Conservation (phyloP, 805 yeast genomes). For the Kluyveromyces starmeri region DNA sequence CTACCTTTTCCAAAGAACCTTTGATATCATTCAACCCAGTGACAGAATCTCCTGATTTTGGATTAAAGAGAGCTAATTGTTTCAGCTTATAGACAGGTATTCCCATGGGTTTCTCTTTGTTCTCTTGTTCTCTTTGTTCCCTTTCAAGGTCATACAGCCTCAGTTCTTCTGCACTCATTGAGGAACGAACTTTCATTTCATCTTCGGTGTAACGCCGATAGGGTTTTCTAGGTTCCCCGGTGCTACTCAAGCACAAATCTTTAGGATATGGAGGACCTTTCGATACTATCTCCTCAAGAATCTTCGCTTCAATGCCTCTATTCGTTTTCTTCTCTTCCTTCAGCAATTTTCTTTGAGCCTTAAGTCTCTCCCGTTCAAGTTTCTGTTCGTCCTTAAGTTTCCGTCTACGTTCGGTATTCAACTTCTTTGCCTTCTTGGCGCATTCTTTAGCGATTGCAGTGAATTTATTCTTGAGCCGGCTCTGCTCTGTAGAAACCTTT, state of each 20-base stretch:
- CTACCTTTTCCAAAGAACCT: conserved; percentile 12
- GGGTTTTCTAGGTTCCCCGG: conserved; percentile 28
- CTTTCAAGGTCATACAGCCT: conserved; percentile 11
- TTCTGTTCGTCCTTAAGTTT: conserved; percentile 9
- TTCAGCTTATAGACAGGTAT: conserved; percentile 20
- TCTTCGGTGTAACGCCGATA: conserved; percentile 28
- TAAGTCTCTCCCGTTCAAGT: conserved; percentile 8
- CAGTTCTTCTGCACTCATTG: conserved; percentile 14
- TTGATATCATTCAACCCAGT: conserved; percentile 16
- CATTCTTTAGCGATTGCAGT: conserved; percentile 18
- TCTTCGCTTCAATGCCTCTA: conserved; percentile 19
- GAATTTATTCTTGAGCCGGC: conserved; percentile 16
- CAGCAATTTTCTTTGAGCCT: conserved; percentile 14
- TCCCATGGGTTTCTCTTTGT: conserved; percentile 13
- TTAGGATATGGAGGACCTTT: conserved; percentile 29
- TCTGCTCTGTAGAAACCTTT: conserved; percentile 9
- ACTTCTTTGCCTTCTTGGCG: conserved; percentile 23
- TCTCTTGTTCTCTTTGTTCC: conserved; percentile 13
- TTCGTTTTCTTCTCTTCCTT: conserved; percentile 18
- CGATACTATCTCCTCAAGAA: conserved; percentile 24
- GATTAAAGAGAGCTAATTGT: conserved; percentile 23
- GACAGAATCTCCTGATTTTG: conserved; percentile 7
- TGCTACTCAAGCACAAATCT: conserved; percentile 24
- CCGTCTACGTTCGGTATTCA: conserved; percentile 10
- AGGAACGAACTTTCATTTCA: conserved; percentile 22